Conservation (phyloP, 768 basidiomycete species). For the Cystobasidium ongulense region DNA sequence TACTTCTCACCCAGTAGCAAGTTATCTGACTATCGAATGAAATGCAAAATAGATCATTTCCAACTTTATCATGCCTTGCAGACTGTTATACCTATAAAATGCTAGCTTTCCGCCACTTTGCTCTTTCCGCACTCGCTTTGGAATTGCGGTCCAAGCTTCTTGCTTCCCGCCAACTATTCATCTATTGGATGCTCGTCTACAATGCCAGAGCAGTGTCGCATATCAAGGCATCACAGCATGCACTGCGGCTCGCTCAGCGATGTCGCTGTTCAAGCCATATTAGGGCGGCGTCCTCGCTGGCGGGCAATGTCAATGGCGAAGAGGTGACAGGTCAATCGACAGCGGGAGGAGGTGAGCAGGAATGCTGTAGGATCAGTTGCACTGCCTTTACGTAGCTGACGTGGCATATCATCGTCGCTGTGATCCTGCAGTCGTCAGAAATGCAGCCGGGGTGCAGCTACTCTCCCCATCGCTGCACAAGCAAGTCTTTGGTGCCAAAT, state of each 20-base stretch:
- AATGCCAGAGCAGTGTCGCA: neutral
- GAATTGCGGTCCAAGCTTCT: neutral
- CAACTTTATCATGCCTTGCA: no score
- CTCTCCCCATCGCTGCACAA: conserved; percentile 69
- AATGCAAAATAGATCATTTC: no score
- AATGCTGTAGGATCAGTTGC: neutral
- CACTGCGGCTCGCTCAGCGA: neutral
- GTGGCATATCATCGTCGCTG: neutral
- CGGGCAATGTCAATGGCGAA: neutral
- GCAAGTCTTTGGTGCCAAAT: conserved; percentile 60
- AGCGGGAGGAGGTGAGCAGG: neutral
- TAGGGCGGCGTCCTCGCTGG: neutral
- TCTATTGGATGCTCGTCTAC: neutral
- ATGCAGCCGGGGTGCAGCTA: conserved; percentile 86
- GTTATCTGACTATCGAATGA: no score
- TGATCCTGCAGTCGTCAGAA: conserved; percentile 49
- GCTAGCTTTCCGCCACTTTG: no score
- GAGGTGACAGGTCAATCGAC: conserved; percentile 2
- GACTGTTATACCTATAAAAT: no score
- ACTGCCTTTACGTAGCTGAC: neutral
- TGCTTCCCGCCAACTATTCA: neutral
- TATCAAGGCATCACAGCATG: neutral
- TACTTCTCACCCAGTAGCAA: neutral
- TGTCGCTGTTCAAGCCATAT: neutral
- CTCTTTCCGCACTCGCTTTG: neutral